A percentile compares a stretch with the other conserved stretches of the same genome.
These are phyloP conservation scores for Suillus lakei DNA, from an alignment of 768 basidiomycete species.

Conservation along the genomic window DNA sequence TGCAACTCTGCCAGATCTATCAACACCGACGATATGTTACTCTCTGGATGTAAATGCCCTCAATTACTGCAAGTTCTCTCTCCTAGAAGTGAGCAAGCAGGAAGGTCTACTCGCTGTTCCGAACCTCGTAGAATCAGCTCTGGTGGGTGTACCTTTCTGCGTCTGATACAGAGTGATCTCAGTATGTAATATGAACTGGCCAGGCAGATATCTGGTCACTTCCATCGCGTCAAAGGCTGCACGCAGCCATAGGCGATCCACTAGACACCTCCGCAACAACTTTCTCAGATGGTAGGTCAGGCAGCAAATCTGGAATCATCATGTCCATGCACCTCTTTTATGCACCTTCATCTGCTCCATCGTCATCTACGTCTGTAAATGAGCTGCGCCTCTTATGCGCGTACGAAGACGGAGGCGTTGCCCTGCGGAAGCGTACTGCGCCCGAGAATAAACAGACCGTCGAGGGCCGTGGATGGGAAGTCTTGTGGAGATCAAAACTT, in stretches of 20 bases:
- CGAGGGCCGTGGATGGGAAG: conserved; percentile 76
- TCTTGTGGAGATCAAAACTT: conserved; percentile 65
- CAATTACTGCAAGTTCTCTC: conserved; percentile 90
- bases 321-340: conserved; percentile 83
- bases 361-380: conserved; percentile 32
- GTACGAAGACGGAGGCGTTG: conserved; percentile 91
- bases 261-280: conserved; percentile 30
- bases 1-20: conserved; percentile 54
- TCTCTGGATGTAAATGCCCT: conserved; percentile 91
- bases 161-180: neutral
- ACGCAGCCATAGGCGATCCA: conserved; percentile 82
- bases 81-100: conserved; percentile 43
- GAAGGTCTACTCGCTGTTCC: conserved; percentile 77
- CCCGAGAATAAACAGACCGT: conserved; percentile 47
- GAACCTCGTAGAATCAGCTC: conserved; percentile 86
- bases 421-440: conserved; percentile 56
- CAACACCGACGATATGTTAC: conserved; percentile 57
- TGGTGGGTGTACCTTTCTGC: conserved; percentile 47
- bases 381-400: conserved; percentile 70
- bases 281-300: conserved; percentile 51
- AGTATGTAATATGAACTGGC: neutral
- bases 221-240: conserved; percentile 68
- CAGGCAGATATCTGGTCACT: conserved; percentile 91
- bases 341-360: conserved; percentile 32
- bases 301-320: conserved; percentile 74